phyloP scores from a whole-genome alignment of 768 basidiomycete species.

The Rubroboletus pulcherrimus region DNA sequence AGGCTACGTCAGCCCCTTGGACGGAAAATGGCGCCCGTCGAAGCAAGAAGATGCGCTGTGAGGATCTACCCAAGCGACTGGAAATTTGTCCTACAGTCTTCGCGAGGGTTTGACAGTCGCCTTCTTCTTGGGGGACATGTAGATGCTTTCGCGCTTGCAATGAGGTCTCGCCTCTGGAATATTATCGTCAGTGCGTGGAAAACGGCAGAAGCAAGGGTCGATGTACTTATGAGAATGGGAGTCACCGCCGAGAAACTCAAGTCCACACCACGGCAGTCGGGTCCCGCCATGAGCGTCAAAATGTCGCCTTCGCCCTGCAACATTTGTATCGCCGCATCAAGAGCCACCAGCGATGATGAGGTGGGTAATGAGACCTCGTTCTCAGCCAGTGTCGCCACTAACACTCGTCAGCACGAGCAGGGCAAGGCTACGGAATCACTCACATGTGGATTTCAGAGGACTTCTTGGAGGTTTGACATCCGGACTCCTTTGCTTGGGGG shows the following conservation, averaged over 20 bases:
- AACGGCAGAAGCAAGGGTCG: not conserved
- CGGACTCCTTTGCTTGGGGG: not conserved
- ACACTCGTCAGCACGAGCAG: not conserved
- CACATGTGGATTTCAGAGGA: conserved; percentile 8
- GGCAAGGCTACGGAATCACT: not conserved
- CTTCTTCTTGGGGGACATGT: conserved; percentile 1
- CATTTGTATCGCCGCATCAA: not conserved
- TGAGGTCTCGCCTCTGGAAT: conserved; percentile 1
- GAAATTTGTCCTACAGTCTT: conserved; percentile 12
- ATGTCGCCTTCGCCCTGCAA: not conserved
- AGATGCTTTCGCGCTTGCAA: conserved; percentile 5
- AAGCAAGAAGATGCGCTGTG: not conserved
- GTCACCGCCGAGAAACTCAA: not conserved
- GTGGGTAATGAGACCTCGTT: not conserved
- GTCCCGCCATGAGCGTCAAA: not conserved
- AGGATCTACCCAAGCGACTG: not conserved
- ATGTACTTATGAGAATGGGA: conserved; percentile 6
- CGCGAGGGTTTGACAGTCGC: conserved; percentile 13
- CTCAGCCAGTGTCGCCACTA: not conserved
- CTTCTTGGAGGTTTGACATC: not conserved
- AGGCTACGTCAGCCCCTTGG: not conserved
- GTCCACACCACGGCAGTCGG: conserved; percentile 1
- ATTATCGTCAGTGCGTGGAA: not conserved
- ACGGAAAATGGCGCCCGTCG: not conserved
- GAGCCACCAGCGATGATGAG: conserved; percentile 3